Conservation (phyloP, 1,284 basidiomycete genomes). For the Cryptococcus maquisensis region DNA sequence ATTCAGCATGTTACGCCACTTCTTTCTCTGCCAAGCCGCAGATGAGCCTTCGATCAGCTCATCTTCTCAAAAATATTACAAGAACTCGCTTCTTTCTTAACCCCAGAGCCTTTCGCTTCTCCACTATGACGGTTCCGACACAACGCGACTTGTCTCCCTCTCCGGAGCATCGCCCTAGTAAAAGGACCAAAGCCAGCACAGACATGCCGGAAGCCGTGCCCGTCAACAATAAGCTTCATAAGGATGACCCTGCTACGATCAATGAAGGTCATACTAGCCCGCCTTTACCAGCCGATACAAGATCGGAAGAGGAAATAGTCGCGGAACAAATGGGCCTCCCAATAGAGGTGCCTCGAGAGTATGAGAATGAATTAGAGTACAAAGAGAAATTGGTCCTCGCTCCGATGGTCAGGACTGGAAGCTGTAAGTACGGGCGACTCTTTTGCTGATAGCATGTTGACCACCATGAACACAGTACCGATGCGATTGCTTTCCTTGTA, state of each 20-base stretch:
- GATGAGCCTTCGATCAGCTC: too few species aligned
- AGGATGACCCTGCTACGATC: too few species aligned
- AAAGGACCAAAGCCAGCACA: neutral
- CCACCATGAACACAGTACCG: constrained; percentile 22
- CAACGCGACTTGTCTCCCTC: constrained; percentile 1
- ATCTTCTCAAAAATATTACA: too few species aligned
- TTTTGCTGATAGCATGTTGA: neutral
- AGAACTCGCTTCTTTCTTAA: too few species aligned
- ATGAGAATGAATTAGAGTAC: constrained; percentile 46
- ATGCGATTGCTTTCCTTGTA: constrained; percentile 76
- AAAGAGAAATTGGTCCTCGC: constrained; percentile 81
- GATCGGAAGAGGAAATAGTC: constrained; percentile 11
- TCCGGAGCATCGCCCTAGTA: neutral
- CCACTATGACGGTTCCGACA: too few species aligned
- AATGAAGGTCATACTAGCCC: too few species aligned
- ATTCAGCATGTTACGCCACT: too few species aligned
- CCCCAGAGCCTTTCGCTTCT: too few species aligned
- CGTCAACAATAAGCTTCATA: neutral
- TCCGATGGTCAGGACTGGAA: constrained; percentile 91
- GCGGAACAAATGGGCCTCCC: constrained; percentile 34
- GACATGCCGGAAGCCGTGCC: neutral
- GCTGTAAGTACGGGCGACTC: constrained; percentile 55
- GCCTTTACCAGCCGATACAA: too few species aligned
- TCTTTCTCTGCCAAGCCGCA: too few species aligned
- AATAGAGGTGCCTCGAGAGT: constrained; percentile 30